Base-by-base conservation (phyloP, 1,284 basidiomycete species). In the Cystobasidiaceae sp. region DNA sequence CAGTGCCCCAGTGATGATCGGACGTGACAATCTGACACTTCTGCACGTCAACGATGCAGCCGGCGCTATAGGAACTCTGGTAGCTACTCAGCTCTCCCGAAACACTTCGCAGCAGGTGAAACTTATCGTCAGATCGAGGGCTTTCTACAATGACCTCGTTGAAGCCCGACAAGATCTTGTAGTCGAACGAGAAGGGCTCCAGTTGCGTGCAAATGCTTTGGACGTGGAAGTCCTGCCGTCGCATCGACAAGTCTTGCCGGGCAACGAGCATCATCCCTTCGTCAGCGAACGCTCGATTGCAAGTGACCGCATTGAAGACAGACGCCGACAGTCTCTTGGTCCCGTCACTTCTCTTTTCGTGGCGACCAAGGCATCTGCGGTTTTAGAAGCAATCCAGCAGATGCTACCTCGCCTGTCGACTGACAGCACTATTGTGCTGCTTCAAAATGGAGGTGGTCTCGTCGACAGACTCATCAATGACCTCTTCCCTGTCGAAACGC, bases 391-490 rank as follows among this genome's bases (percentile, higher is more conserved):
- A 2, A 74, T 97, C 32, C 77, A 79, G 25, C 74, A 78, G 3
- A 81, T 97, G 52, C 76, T 82, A 4, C 83, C 83, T 8, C 84
- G 91, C 21, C 77, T 97, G 28, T 81, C 82, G 4, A 77, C 82
- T 0, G 76, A 82, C 57, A 88, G 86, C 46, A 96, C 93, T 27
- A 84, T 97, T 69, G 88, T 94, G 1, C 83, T 98, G 5, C 77
- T 96, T 54, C 90, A 96, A 75, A 97, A 97, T 75, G 93, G 75
- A 80, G 82, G 96, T 86, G 93, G 92, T 17, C 80, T 94, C 15
- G 88, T 93, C 76, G 93, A 97, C 72, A 79, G 84, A 68, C 80
- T 97, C 57, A 76, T 90, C 45, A 76, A 80, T 15, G 75, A 81
- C 17, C 73, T 91, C 49, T 98, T 93, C 78, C 85, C 82, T 41